These are phyloP conservation scores for Lichenothelia convexa DNA, from an alignment of 495 filamentous ascomycete species.

Conservation along the genomic window DNA sequence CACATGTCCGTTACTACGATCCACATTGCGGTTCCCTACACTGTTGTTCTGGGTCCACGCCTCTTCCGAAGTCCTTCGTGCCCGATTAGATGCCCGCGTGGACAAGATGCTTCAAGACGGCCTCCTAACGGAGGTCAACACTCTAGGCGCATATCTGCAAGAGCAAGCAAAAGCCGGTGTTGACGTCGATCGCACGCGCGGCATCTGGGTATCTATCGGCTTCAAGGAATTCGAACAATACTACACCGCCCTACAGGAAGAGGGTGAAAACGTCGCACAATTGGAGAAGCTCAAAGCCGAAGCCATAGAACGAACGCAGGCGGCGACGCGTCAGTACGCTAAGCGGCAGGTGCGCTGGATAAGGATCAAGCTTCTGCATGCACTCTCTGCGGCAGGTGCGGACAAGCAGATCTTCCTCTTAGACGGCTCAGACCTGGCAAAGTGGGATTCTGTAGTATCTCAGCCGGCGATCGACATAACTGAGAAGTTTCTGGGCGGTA, in stretches of 20 bases:
- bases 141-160: constrained; percentile 37
- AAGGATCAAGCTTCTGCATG: constrained; percentile 53
- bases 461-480: constrained; percentile 44
- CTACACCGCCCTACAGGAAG: constrained; percentile 31
- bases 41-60: constrained; percentile 83
- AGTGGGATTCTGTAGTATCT: constrained; percentile 41
- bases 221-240: constrained; percentile 77
- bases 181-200: constrained; percentile 47
- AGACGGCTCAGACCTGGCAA: constrained; percentile 44
- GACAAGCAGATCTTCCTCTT: constrained; percentile 48
- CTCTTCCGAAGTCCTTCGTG: constrained; percentile 40
- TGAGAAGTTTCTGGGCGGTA: constrained; percentile 34
- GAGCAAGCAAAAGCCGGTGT: constrained; percentile 29
- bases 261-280: constrained; percentile 19
- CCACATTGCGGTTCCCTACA: constrained; percentile 28
- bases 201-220: constrained; percentile 92
- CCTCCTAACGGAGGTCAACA: constrained; percentile 47
- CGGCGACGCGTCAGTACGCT: constrained; percentile 73
- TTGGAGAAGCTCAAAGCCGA: constrained; percentile 24
- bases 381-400: constrained; percentile 33
- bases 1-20: too few relatives aligned
- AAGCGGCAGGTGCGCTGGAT: constrained; percentile 74
- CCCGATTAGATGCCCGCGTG: constrained; percentile 57
- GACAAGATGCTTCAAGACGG: constrained; percentile 66
- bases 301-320: constrained; percentile 44